Base-by-base conservation (phyloP, 2,329 filamentous ascomycete genomes). In the Esteya vermicola region DNA sequence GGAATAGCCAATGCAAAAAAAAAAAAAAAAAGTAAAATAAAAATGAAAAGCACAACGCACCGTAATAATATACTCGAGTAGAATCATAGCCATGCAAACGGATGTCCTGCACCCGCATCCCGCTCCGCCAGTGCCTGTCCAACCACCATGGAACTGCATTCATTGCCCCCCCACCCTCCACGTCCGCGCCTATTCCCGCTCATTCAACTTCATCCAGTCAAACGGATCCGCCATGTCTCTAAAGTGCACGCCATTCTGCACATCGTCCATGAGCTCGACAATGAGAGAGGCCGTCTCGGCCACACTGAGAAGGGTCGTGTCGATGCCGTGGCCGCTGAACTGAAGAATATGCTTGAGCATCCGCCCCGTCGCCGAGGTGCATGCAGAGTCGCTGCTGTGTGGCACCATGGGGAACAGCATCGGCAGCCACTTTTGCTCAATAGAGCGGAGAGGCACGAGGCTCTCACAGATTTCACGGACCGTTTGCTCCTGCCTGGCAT, bases 261-360 rank as follows among this genome's bases (percentile, higher is more conserved):
- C 38, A n/a, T 43, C 38, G 14, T 38, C 30, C 18, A 42, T 10
- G 18, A 40, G 35, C 8, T 36, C 33, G 12, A 30, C 13, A 14
- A 43, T 34, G 7, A 21, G 18, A 10, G 7, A 13, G 6, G 42
- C 45, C n/a, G 36, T 21, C 35, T 36, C 34, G 18, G 9, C 21
- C 12, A 37, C 21, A 8, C 27, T 16, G 18, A 30, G 25, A 2
- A 13, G 16, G 12, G 42, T 40, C 2, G 38, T n/a, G 37, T 42
- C 42, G 22, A 46, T 23, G 7, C 12, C 5, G 5, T n/a, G 9
- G 16, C 35, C 33, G 22, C 33, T n/a, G 30, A 33, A 33, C 20
- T n/a, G 21, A 6, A 4, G 8, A 2, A 14, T 6, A 21, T 4
- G 4, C 35, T 26, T n/a, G 10, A 9, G 25, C 19, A 20, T 30